Base-by-base conservation (phyloP, 2,329 filamentous ascomycete genomes). In the Ciborinia camelliae region DNA sequence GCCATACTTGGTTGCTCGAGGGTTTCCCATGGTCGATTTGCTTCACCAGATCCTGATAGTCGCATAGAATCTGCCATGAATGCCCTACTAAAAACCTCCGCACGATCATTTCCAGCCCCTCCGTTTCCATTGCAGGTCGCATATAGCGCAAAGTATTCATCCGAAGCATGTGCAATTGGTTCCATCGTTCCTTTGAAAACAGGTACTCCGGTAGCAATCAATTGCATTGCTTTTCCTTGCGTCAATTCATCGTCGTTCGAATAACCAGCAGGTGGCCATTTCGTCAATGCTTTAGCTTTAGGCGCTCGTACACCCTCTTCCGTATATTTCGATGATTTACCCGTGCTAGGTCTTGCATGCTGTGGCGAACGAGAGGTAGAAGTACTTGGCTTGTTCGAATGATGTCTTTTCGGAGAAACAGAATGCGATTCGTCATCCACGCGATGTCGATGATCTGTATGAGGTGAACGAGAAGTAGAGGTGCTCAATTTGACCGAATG, bases 1-100 rank as follows among this genome's bases (percentile, higher is more conserved):
- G 86, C 81, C 75, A 87, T 86, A 73, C 87, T 90, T 5, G 90
- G 90, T 71, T 91, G 88, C 73, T 92, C 90, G 32, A 92, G 79
- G 1, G 89, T 88, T 67, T 89, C 84, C 89, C 87, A 91, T 2
- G 87, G 88, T 60, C 70, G 32, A 37, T 48, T 57, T 30, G 72
- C 69, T 7, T 50, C 54, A 6, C 67, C 70, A 10, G 65, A 30
- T 4, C 68, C 71, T 55, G 70, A 68, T 23, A 74, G 60, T 43
- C 66, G 52, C 60, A 75, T 67, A 23, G 71, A 69, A 54, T 64
- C 47, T 18, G 67, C 70, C 23, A 55, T 58, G 50, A 71, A 70
- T 15, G 65, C 65, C 32, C 45, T 48, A 37, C 67, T 64, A 20
- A 66, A 70, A 7, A 67, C 57, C 7, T 62, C 61, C 8, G 62